Evolutionary conservation across 2,329 filamentous ascomycete genomes (phyloP).

Genomic region (Hypoxylon sp.): DNA sequence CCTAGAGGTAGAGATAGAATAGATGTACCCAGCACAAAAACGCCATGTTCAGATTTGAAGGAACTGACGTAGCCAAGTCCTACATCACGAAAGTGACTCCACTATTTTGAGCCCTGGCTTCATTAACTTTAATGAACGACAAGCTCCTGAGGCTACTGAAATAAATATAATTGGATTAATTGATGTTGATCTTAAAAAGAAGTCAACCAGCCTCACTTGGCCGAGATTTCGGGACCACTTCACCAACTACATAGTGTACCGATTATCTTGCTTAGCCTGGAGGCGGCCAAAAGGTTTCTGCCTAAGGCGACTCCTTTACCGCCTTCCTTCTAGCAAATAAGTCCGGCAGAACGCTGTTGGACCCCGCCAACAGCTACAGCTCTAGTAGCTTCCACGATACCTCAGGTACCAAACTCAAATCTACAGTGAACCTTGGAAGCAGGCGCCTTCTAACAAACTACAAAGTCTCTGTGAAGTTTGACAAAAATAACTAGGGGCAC

Average conservation of each 20-base stretch:
- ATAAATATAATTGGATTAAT: too few species aligned
- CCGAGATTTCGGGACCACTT: too few species aligned
- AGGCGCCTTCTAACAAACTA: background rate
- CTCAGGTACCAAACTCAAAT: background rate
- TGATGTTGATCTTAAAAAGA: too few species aligned
- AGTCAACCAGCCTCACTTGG: too few species aligned
- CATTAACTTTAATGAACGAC: slow-evolving; percentile 14
- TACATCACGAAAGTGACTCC: slow-evolving; percentile 15
- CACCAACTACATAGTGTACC: too few species aligned
- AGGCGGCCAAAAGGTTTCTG: slow-evolving; percentile 19
- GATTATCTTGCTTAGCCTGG: too few species aligned
- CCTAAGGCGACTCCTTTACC: slow-evolving; percentile 11
- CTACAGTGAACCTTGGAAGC: too few species aligned
- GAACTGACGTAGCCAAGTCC: slow-evolving; percentile 31
- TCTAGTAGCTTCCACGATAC: slow-evolving; percentile 39
- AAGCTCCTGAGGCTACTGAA: background rate
- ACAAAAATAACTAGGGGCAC: too few species aligned
- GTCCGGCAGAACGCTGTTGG: slow-evolving; percentile 29
- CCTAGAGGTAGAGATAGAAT: background rate
- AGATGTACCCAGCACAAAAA: background rate
- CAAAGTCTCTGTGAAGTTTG: background rate
- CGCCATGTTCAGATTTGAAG: background rate
- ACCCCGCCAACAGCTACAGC: slow-evolving; percentile 34
- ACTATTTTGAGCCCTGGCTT: slow-evolving; percentile 16
- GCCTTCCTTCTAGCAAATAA: slow-evolving; percentile 27